These are phyloP conservation scores for Coprinopsis sp. DNA, from an alignment of 768 basidiomycete species.

Conservation along the genomic window DNA sequence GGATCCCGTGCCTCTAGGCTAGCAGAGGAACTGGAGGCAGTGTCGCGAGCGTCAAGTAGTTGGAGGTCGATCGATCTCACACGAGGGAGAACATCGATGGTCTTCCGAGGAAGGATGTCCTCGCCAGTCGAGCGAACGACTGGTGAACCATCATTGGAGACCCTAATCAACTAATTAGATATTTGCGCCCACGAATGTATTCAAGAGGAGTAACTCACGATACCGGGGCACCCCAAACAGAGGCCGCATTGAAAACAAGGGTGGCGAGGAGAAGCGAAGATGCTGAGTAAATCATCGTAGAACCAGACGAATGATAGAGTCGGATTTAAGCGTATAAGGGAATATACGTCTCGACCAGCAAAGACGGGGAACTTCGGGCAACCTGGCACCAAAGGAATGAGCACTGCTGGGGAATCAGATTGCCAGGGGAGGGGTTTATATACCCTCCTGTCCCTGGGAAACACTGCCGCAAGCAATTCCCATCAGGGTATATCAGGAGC, in stretches of 20 bases:
- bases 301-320: conserved; percentile 17
- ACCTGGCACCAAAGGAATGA: conserved; percentile 43
- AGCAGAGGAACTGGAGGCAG: conserved; percentile 13
- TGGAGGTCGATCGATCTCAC: conserved; percentile 15
- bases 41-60: conserved; percentile 5
- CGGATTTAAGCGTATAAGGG: conserved; percentile 25
- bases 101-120: conserved; percentile 18
- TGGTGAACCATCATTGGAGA: conserved; percentile 21
- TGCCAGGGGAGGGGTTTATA: conserved; percentile 25
- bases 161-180: conserved; percentile 15
- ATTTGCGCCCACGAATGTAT: not conserved
- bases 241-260: conserved; percentile 34
- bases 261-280: conserved; percentile 33
- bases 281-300: conserved; percentile 38
- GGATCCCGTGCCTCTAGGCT: conserved; percentile 21
- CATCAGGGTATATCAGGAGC: not conserved
- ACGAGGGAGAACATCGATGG: conserved; percentile 23
- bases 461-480: conserved; percentile 8
- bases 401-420: conserved; percentile 38
- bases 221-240: conserved; percentile 35
- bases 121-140: conserved; percentile 21
- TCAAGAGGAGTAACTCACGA: conserved; percentile 21
- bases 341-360: conserved; percentile 35
- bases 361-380: conserved; percentile 38
- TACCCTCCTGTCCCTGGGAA: conserved; percentile 26